Evolutionary conservation across 805 yeast species (phyloP), one percentile per base, ranked within the genome.

Genomic region (Saturnispora galanensis): DNA sequence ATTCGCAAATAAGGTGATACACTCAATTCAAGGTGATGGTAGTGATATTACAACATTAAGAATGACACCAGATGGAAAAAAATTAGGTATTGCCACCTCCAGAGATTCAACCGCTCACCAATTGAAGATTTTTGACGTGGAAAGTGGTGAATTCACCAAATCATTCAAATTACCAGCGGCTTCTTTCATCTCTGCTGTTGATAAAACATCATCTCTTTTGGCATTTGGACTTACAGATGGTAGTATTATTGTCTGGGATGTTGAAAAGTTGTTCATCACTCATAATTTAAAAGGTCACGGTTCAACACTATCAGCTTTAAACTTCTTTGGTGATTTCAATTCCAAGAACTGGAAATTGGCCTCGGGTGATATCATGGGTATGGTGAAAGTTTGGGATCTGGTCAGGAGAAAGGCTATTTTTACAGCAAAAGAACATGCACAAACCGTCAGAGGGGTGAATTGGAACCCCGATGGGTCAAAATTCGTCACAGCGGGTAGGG

Each of bases 161-260:
- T 66, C 69, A 12, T 71, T 73, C 65, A 81, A 76, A 58, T 59
- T 84, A 38, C 67, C 86, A 2, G 81, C 96, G 1, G 96, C 97
- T 1, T 83, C 85, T 2, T 85, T 84, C 60, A 81, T 87, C 10
- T 73, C 87, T 38, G 70, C 82, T 10, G 76, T 76, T 17, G 98
- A 93, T 62, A 59, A 74, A 3, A 86, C 97, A 0, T 81, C 95
- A 2, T 79, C 95, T 3, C 68, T 93, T 32, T 76, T 89, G 56
- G 95, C 96, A 15, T 80, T 93, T 57, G 99, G 99, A 34, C 88
- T 95, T 39, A 84, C 97, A 1, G 98, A 93, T 62, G 97, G 98
- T 39, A 74, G 79, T 35, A 83, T 89, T 13, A 79, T 85, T 38
- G 94, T 93, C 1, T 88, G 95, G 82, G 99, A 93, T 62, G 73